Evolutionary conservation across 2,329 filamentous ascomycete species (phyloP), one percentile per base, ranked within the genome.

Genomic region (Fusarium brevicatenulatum): DNA sequence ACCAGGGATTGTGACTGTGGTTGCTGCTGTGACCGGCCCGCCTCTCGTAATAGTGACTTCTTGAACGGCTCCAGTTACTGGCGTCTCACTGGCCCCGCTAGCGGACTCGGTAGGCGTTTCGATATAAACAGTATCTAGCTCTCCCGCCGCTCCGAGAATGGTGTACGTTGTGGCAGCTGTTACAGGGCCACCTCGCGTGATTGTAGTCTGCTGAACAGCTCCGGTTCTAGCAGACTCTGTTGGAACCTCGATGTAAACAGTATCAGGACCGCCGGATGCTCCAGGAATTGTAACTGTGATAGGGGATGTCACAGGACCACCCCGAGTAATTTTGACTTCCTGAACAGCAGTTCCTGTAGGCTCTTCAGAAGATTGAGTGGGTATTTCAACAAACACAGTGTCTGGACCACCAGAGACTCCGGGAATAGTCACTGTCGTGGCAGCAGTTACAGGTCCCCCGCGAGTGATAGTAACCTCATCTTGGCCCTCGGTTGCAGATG

Each of bases 101-200:
- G 10, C 39, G 4, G 36, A n/a, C 9, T 52, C 36, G 4, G 25
- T 34, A 28, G 68, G 68, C 1, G 53, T 68, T 2, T 71, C 46
- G 5, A 71, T 40, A 2, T 68, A 15, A 4, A 71, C 36, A 5
- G 64, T 69, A 5, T 59, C 50, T 13, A 64, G 44, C 21, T 63
- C 40, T 2, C 47, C 39, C 1, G n/a, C 23, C 7, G 37, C 44
- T 7, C 56, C 55, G 9, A 56, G 10, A 18, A 68, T 23, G 5
- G 30, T 68, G 7, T 46, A 28, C 0, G 66, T 68, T 18, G 50
- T 30, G 23, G 42, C 40, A 15, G 44, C 56, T 28, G 58, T 53
- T 16, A 59, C 42, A 4, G 66, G 42, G 1, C 66, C 66, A 3
- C 63, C 47, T 1, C 54, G 53, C 4, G 46, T 62, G 18, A 64